phyloP scores from a whole-genome alignment of 2,329 filamentous ascomycete genomes.

The Cercospora sojina region DNA sequence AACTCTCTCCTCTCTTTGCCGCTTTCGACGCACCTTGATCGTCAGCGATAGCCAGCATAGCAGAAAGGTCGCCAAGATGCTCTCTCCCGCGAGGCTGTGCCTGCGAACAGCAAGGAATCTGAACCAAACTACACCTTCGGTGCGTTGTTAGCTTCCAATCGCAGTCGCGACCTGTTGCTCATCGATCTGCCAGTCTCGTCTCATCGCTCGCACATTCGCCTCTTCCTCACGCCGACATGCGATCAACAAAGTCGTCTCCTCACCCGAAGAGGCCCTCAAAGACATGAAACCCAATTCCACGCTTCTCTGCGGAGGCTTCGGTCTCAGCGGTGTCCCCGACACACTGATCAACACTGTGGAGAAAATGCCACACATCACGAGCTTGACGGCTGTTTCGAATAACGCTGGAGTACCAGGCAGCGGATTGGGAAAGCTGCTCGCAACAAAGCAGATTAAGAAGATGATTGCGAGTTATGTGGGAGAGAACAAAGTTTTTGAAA shows the following conservation, averaged over 20 bases:
- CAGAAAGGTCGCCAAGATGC: constrained; percentile 13
- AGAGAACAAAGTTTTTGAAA: constrained; percentile 73
- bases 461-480: constrained; percentile 75
- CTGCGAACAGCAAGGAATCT: constrained; percentile 28
- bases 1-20: not conserved
- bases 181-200: constrained; percentile 20
- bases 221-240: constrained; percentile 27
- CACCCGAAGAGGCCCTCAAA: constrained; percentile 66
- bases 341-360: constrained; percentile 70
- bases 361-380: constrained; percentile 54
- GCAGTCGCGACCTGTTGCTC: not conserved
- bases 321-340: constrained; percentile 73
- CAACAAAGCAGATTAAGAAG: constrained; percentile 67
- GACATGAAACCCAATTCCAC: constrained; percentile 70
- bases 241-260: constrained; percentile 36
- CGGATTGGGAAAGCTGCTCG: constrained; percentile 67
- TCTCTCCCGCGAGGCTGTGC: constrained; percentile 24
- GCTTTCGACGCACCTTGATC: not conserved
- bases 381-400: constrained; percentile 75
- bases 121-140: constrained; percentile 23
- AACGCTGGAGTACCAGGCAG: constrained; percentile 72
- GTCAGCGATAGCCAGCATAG: not conserved
- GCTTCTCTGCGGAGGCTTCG: constrained; percentile 75
- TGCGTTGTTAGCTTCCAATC: not conserved
- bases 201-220: constrained; percentile 28